These are phyloP conservation scores for Neurospora sp. DNA, from an alignment of 495 filamentous ascomycete species.

Conservation along the genomic window DNA sequence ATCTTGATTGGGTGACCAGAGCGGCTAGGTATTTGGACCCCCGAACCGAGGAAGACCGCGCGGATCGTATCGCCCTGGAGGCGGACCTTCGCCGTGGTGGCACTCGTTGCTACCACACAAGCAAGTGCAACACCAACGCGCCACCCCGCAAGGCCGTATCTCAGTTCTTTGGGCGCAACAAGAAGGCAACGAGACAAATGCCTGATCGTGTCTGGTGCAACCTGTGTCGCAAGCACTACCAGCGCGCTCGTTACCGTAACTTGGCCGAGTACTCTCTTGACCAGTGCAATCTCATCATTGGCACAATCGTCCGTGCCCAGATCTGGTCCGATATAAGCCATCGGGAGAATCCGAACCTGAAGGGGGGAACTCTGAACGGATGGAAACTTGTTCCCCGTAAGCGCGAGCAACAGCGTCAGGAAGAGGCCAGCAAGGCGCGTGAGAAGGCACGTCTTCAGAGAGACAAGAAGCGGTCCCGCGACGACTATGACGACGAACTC, in stretches of 20 bases:
- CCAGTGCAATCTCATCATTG: conserved; percentile 50
- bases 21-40: background rate
- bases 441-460: conserved; percentile 18
- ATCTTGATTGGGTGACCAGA: background rate
- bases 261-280: conserved; percentile 45
- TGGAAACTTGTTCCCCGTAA: conserved; percentile 43
- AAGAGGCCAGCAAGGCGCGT: conserved; percentile 15
- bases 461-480: conserved; percentile 9
- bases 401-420: conserved; percentile 39
- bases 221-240: conserved; percentile 79
- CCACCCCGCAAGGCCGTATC: conserved; percentile 64
- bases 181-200: conserved; percentile 58
- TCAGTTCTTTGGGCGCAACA: conserved; percentile 86
- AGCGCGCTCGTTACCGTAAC: conserved; percentile 60
- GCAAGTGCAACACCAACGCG: conserved; percentile 40
- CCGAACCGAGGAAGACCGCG: background rate
- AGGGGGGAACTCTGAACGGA: conserved; percentile 16
- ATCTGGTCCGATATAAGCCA: conserved; percentile 43
- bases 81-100: background rate
- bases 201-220: conserved; percentile 56
- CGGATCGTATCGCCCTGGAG: background rate
- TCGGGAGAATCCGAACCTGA: conserved; percentile 8
- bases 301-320: conserved; percentile 49
- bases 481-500: conserved; percentile 21
- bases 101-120: conserved; percentile 24